These are phyloP conservation scores for Xylaria sp. DNA, from an alignment of 2,329 filamentous ascomycete species.

Conservation along the genomic window DNA sequence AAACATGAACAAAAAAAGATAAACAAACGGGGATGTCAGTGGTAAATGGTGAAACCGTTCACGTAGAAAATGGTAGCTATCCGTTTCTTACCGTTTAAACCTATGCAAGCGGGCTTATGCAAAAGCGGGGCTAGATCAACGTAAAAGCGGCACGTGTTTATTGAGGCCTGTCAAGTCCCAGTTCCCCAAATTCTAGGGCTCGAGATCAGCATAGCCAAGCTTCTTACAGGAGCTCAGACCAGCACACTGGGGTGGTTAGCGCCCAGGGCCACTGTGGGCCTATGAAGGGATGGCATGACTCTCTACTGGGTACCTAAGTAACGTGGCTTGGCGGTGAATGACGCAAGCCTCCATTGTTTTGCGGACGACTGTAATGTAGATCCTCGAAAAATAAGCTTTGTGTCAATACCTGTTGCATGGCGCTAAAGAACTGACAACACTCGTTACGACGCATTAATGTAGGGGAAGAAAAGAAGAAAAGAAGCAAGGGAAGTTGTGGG, in stretches of 20 bases:
- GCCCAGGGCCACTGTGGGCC: not conserved
- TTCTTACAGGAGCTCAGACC: constrained; percentile 10
- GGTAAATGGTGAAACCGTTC: too few species aligned
- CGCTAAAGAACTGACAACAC: not conserved
- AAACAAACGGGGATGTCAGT: too few species aligned
- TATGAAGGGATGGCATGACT: not conserved
- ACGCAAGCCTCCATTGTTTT: not conserved
- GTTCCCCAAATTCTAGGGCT: not conserved
- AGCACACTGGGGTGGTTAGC: not conserved
- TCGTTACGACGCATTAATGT: too few species aligned
- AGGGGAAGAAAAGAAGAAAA: too few species aligned
- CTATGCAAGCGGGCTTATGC: too few species aligned
- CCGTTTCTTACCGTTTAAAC: too few species aligned
- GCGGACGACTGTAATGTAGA: not conserved
- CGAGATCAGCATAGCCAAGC: constrained; percentile 13
- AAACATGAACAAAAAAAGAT: too few species aligned
- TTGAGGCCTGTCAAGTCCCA: not conserved
- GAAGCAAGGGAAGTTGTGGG: too few species aligned
- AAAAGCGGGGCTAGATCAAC: too few species aligned
- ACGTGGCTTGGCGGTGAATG: not conserved
- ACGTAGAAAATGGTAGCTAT: too few species aligned
- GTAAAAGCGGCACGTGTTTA: not conserved
- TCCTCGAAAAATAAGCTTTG: not conserved
- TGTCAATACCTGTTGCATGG: not conserved
- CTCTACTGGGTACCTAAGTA: not conserved